Base-by-base conservation (phyloP, 2,329 filamentous ascomycete genomes). In the Hypoxylon sp. region DNA sequence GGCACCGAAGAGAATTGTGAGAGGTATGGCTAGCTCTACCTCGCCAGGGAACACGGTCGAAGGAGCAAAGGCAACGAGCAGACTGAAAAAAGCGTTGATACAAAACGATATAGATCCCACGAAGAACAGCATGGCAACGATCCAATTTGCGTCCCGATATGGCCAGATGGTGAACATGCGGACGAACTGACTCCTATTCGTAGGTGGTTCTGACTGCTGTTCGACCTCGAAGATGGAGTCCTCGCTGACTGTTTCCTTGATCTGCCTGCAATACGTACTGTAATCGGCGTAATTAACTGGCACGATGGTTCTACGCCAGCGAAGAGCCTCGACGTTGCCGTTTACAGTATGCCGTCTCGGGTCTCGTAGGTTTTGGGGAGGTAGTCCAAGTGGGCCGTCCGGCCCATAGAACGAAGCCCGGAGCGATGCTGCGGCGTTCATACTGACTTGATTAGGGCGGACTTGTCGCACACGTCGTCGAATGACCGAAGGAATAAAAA, bases 101-200 rank as follows among this genome's bases (percentile, higher is more conserved):
- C 48, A 50, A 46, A 70, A 70, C 19, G 57, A 28, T n/a, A 64
- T n/a, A 5, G 61, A 67, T 3, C 63, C 70, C 11, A 65, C 3
- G 21, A 68, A 63, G 6, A 77, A 80, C 52, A 78, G 71, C 10
- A 70, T 21, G 17, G 62, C 41, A 21, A 66, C 34, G 6, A 64
- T 14, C 67, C 64, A 72, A 56, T 63, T 71, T 4, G 63, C 46
- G 38, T 69, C 61, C 21, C 67, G 57, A 30, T 63, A 65, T 25
- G 66, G 68, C 48, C 62, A 71, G 5, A 62, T 55, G 5, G 55
- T 69, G 51, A 71, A 66, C 65, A 71, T 68, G 30, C 65, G 63
- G 13, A 41, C 21, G 6, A 68, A 43, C 46, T 67, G 67, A 19
- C 52, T 38, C 45, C 50, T 19, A 34, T 49, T 62, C n/a, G 41